Evolutionary conservation across 768 basidiomycete genomes (phyloP).

Genomic region (Mycena vulgaris): DNA sequence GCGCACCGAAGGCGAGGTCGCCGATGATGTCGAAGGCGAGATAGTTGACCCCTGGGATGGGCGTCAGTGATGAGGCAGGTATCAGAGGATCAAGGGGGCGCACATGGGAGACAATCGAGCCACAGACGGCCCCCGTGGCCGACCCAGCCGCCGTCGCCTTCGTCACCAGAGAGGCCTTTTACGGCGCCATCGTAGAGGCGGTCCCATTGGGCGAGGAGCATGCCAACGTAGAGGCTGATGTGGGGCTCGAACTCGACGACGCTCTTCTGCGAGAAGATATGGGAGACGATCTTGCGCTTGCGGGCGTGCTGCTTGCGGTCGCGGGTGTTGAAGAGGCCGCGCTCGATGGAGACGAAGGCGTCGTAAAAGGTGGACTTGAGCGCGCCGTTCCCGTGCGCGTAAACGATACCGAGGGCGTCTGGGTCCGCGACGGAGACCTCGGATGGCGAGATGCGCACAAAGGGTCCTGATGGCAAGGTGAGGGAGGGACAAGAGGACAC

Average conservation of each 20-base stretch:
- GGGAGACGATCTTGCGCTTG: conserved; percentile 92
- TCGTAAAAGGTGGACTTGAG: conserved; percentile 87
- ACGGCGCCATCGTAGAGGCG: conserved; percentile 68
- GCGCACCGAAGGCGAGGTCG: conserved; percentile 89
- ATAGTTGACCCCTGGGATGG: conserved; percentile 63
- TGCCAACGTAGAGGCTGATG: conserved; percentile 70
- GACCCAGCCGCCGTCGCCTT: conserved; percentile 79
- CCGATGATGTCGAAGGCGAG: conserved; percentile 83
- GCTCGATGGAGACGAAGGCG: conserved; percentile 81
- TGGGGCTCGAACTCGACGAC: conserved; percentile 91
- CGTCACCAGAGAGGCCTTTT: conserved; percentile 69
- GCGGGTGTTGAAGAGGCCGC: conserved; percentile 86
- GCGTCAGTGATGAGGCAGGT: not conserved
- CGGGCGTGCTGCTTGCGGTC: conserved; percentile 85
- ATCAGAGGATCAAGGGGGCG: conserved; percentile 37
- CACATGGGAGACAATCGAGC: conserved; percentile 83
- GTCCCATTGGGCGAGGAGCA: conserved; percentile 84
- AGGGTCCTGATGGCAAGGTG: conserved; percentile 61
- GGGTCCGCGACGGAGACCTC: conserved; percentile 86
- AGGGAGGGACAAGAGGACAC: not conserved
- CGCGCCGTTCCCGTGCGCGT: conserved; percentile 89
- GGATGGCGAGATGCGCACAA: conserved; percentile 83
- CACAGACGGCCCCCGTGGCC: conserved; percentile 76
- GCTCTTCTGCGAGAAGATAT: conserved; percentile 88
- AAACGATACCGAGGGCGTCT: conserved; percentile 80